Percentiles rank a stretch among this genome's conserved stretches.
Evolutionary conservation across 345 rosid species (phyloP).

Genomic region (Raphanus raphanistrum): DNA sequence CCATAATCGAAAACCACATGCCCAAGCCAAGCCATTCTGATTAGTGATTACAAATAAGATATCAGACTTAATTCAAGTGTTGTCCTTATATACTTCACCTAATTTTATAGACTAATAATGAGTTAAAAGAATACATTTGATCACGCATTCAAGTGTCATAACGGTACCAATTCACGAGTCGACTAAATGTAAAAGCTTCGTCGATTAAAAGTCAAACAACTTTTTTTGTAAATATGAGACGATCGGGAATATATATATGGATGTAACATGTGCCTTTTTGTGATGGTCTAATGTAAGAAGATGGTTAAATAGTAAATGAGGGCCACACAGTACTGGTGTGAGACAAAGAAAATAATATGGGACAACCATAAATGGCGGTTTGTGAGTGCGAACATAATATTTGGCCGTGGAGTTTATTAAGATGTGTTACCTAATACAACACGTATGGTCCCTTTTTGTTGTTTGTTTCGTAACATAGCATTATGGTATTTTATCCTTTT

Average conservation of each 20-base stretch:
- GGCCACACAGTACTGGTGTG: conserved; percentile 17
- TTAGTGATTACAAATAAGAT: too few species aligned
- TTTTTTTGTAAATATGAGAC: neutral
- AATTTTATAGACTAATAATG: neutral
- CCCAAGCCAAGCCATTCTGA: too few species aligned
- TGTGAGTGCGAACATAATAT: conserved; percentile 18
- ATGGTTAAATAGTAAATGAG: conserved; percentile 17
- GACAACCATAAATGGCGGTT: conserved; percentile 27
- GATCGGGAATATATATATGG: neutral
- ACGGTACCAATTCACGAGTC: neutral
- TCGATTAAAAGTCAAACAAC: neutral
- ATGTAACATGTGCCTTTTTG: neutral
- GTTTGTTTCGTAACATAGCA: conserved; percentile 3
- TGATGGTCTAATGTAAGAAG: neutral
- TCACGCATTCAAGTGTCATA: neutral
- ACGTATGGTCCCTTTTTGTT: conserved; percentile 21
- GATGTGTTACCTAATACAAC: conserved; percentile 14
- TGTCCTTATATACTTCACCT: neutral
- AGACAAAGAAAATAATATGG: conserved; percentile 8
- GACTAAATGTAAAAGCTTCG: neutral
- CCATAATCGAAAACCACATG: too few species aligned
- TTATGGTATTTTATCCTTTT: conserved; percentile 20
- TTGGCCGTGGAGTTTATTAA: conserved; percentile 20
- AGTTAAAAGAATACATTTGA: neutral
- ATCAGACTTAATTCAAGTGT: neutral